Evolutionary conservation across 441 rosid genomes (phyloP), one percentile per base, ranked within the genome.

Genomic region (Sinapis alba): DNA sequence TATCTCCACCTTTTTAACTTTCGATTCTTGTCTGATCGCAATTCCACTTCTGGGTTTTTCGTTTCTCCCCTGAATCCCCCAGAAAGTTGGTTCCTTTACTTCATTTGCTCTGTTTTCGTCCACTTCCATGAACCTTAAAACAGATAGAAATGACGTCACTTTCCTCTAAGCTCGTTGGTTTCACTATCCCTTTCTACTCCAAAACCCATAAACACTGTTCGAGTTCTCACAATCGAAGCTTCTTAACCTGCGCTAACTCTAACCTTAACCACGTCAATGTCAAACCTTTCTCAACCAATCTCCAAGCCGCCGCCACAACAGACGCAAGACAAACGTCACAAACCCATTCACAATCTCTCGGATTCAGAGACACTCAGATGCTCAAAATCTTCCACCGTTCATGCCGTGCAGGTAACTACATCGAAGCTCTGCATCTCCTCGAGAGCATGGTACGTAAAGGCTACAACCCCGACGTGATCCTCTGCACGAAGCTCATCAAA

Each of bases 401-500:
- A 45, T 86, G 86, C 62, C 89, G 81, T 68, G 79, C 84, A 26
- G 86, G 91, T 18, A 87, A 87, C 30, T 84, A 81, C 75, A 76
- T 69, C n/a, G 97, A 93, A 72, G 80, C 95, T n/a, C 87, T 93
- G 7, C 88, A 88, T 57, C 83, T 88, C 72, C 93, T 91, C 45
- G 97, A 89, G 80, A 79, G 79, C 34, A 83, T 91, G 84, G 86
- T 85, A 11, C 83, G 74, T 28, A 87, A 87, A 73, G 91, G 88
- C 5, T 85, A 83, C 72, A 82, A 72, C 18, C 97, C 94, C 10
- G 97, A 89, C 62, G 89, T 87, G 50, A 75, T 89, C 20, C 69
- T 82, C 57, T 93, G 97, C 72, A 91, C 96, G 10, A 91, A 86
- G 88, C 91, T 93, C 74, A 84, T 89, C 9, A 87, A 89, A 78